These are phyloP conservation scores for Ceratobasidium sp. DNA, from an alignment of 1,284 basidiomycete species.

Conservation along the genomic window DNA sequence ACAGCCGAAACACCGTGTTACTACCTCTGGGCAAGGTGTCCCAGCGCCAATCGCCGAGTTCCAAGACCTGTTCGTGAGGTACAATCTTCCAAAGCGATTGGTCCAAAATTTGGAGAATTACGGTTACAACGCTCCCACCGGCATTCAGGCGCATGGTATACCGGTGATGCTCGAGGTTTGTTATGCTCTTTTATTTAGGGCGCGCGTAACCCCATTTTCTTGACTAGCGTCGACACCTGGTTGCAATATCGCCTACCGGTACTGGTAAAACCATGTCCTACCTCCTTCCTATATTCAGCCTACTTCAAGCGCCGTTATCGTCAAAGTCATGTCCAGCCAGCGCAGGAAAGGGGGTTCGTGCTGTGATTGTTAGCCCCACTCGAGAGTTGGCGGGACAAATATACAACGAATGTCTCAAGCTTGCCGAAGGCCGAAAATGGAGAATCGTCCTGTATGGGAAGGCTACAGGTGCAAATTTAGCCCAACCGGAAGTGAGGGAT, in stretches of 20 bases:
- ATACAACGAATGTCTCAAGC: constrained; percentile 88
- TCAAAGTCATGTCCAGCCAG: constrained; percentile 58
- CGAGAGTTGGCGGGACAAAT: constrained; percentile 98
- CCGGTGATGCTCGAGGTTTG: constrained; percentile 79
- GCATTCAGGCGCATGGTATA: constrained; percentile 79
- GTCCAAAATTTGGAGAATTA: constrained; percentile 72
- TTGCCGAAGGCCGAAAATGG: constrained; percentile 88
- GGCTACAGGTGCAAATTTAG: constrained; percentile 80
- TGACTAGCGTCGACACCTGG: constrained; percentile 79
- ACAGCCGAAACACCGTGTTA: constrained; percentile 67
- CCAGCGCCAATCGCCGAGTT: constrained; percentile 73
- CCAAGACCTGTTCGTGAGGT: constrained; percentile 67
- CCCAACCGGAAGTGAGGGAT: constrained; percentile 74
- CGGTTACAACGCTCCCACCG: constrained; percentile 75
- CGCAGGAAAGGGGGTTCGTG: constrained; percentile 74
- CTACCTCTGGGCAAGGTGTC: constrained; percentile 75
- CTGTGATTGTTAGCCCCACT: constrained; percentile 90
- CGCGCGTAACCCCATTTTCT: constrained; percentile 53
- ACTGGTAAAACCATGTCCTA: constrained; percentile 95
- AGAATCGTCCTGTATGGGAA: constrained; percentile 85
- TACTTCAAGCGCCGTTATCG: constrained; percentile 72
- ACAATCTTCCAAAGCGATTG: constrained; percentile 68
- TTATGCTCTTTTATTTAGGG: constrained; percentile 53
- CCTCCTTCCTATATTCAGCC: constrained; percentile 82
- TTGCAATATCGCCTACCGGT: constrained; percentile 94